Percentiles rank a stretch among this genome's conserved stretches.
phyloP scores from a whole-genome alignment of 257 asterid genomes.

The Handroanthus guayacan region DNA sequence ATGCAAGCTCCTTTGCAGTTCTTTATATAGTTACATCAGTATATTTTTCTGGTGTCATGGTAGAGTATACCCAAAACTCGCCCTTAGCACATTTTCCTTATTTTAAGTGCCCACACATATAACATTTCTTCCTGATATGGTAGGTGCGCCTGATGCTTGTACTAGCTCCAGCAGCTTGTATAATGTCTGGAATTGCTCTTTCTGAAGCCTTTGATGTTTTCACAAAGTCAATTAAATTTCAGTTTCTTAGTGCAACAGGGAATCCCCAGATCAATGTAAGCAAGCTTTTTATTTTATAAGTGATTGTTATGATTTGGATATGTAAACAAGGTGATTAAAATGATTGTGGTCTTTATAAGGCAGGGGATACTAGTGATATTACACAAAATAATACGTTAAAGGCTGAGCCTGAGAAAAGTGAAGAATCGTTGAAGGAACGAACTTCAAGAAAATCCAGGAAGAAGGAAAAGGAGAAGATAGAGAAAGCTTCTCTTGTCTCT shows the following conservation, averaged over 20 bases:
- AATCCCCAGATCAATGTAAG: constrained; percentile 62
- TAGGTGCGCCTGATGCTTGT: constrained; percentile 99
- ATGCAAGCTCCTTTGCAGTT: constrained; percentile 95
- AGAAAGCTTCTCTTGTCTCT: constrained; percentile 52
- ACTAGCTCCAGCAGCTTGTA: constrained; percentile 99
- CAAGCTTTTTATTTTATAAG: constrained; percentile 25
- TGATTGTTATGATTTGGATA: constrained; percentile 7
- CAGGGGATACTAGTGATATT: constrained; percentile 65
- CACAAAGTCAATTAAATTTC: constrained; percentile 84
- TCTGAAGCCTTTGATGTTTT: constrained; percentile 91
- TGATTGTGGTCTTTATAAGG: constrained; percentile 55
- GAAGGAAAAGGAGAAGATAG: constrained; percentile 67
- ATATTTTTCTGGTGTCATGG: constrained; percentile 99
- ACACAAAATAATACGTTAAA: constrained; percentile 58
- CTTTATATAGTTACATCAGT: constrained; percentile 97
- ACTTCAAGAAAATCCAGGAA: constrained; percentile 77
- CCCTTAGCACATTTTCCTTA: constrained; percentile 4
- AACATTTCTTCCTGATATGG: constrained; percentile 40
- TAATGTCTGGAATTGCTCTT: constrained; percentile 99
- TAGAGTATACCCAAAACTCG: constrained; percentile 41
- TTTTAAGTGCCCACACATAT: constrained; percentile 14
- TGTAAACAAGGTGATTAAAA: constrained; percentile 34
- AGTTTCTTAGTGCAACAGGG: constrained; percentile 49
- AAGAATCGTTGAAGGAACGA: constrained; percentile 71
- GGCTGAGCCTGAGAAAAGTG: constrained; percentile 68